These are phyloP conservation scores for Metschnikowia noctiluminum DNA, from an alignment of 805 yeast genomes.

Conservation along the genomic window DNA sequence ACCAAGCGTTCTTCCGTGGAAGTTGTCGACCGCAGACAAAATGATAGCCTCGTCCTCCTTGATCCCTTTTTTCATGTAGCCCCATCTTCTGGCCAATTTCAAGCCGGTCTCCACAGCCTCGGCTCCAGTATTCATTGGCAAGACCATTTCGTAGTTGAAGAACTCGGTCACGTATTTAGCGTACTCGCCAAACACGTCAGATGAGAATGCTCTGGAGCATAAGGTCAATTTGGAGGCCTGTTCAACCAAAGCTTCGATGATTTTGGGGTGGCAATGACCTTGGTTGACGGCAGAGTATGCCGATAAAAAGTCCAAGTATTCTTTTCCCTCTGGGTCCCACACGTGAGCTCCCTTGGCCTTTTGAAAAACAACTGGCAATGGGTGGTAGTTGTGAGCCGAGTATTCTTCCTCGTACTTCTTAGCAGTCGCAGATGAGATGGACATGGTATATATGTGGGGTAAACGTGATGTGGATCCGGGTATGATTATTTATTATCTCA, in stretches of 20 bases:
- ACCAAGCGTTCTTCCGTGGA: constrained; percentile 96
- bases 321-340: constrained; percentile 97
- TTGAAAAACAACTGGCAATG: constrained; percentile 89
- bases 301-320: constrained; percentile 86
- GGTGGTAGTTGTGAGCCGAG: constrained; percentile 97
- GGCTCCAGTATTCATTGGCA: constrained; percentile 99
- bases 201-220: constrained; percentile 89
- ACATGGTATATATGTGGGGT: constrained; percentile 1
- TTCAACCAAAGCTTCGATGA: constrained; percentile 76
- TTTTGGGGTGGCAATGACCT: constrained; percentile 96
- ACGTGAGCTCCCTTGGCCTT: constrained; percentile 88
- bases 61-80: constrained; percentile 82
- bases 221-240: constrained; percentile 84
- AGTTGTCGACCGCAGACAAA: constrained; percentile 82
- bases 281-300: constrained; percentile 98
- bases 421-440: constrained; percentile 62
- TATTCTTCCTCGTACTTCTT: constrained; percentile 67
- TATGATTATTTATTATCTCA: too few relatives aligned
- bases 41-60: constrained; percentile 82
- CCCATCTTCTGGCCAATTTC: constrained; percentile 97
- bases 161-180: constrained; percentile 87
- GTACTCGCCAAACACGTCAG: constrained; percentile 80
- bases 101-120: constrained; percentile 97
- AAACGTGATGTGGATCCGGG: too few relatives aligned
- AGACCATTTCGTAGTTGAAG: constrained; percentile 86